Evolutionary conservation across 2,329 filamentous ascomycete species (phyloP).

Genomic region (Penicillium sp.): DNA sequence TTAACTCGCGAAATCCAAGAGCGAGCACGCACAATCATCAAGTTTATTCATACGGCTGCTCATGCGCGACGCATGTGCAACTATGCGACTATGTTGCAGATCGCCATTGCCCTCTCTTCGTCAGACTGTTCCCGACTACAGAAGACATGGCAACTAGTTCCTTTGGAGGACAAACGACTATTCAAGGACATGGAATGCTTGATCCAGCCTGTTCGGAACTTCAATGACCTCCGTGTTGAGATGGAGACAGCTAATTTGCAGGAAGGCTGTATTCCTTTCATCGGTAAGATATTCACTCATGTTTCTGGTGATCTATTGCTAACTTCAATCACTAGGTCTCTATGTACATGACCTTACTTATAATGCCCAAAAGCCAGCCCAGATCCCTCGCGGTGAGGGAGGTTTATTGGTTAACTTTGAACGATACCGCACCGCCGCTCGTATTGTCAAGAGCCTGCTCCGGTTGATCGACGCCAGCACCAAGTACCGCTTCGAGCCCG

Average conservation of each 20-base stretch:
- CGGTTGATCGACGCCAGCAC: slow-evolving; percentile 64
- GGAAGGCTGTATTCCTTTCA: slow-evolving; percentile 66
- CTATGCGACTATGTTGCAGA: slow-evolving; percentile 67
- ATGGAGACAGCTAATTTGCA: slow-evolving; percentile 63
- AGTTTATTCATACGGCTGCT: slow-evolving; percentile 64
- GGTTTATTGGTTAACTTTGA: slow-evolving; percentile 68
- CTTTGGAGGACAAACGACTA: slow-evolving; percentile 54
- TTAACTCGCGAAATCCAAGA: slow-evolving; percentile 60
- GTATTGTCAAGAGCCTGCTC: slow-evolving; percentile 65
- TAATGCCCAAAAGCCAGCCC: slow-evolving; percentile 65
- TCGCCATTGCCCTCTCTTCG: slow-evolving; percentile 63
- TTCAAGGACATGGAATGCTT: slow-evolving; percentile 61
- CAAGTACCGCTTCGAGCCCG: slow-evolving; percentile 60
- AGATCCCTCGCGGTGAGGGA: slow-evolving; percentile 49
- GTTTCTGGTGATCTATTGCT: background rate
- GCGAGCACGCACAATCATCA: slow-evolving; percentile 60
- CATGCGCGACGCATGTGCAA: slow-evolving; percentile 61
- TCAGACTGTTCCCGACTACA: slow-evolving; percentile 59
- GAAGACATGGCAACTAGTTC: slow-evolving; percentile 61
- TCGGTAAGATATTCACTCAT: slow-evolving; percentile 46
- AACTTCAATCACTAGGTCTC: slow-evolving; percentile 45
- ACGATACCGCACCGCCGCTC: slow-evolving; percentile 64
- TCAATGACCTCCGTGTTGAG: slow-evolving; percentile 61
- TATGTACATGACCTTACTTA: slow-evolving; percentile 69
- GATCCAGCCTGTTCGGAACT: slow-evolving; percentile 64